phyloP scores from a whole-genome alignment of 1,284 basidiomycete genomes.

The Cryptococcus sp. region DNA sequence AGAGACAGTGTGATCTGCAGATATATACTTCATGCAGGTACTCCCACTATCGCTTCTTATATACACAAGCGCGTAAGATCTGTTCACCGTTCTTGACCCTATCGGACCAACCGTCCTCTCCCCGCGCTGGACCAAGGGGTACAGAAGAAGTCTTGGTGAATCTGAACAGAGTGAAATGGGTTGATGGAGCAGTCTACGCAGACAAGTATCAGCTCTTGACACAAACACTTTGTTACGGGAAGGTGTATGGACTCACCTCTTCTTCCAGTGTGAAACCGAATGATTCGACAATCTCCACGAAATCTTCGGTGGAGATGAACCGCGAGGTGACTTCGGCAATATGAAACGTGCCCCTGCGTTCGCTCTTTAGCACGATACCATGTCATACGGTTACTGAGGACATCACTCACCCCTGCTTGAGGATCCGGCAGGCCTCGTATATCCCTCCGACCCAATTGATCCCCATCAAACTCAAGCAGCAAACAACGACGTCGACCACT shows the following conservation, averaged over 20 bases:
- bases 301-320: slow-evolving; percentile 72
- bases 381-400: neutral
- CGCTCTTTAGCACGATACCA: neutral
- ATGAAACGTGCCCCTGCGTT: slow-evolving; percentile 76
- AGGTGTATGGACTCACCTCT: slow-evolving; percentile 61
- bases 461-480: slow-evolving; percentile 94
- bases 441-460: slow-evolving; percentile 93
- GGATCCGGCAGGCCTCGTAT: slow-evolving; percentile 82
- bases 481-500: slow-evolving; percentile 87
- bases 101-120: slow-evolving; percentile 66
- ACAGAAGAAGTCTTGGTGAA: slow-evolving; percentile 69
- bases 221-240: too few species aligned
- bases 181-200: slow-evolving; percentile 62
- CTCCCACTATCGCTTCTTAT: slow-evolving; percentile 76
- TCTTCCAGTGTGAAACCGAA: slow-evolving; percentile 77
- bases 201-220: neutral
- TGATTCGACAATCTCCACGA: slow-evolving; percentile 67
- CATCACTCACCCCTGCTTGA: slow-evolving; percentile 71
- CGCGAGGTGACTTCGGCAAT: slow-evolving; percentile 96
- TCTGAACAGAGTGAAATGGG: slow-evolving; percentile 84
- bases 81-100: slow-evolving; percentile 63
- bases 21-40: too few species aligned
- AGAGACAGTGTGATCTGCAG: too few species aligned
- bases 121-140: slow-evolving; percentile 43
- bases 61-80: slow-evolving; percentile 88